These are phyloP conservation scores for Monosporascus sp. DNA, from an alignment of 2,329 filamentous ascomycete species.

Conservation along the genomic window DNA sequence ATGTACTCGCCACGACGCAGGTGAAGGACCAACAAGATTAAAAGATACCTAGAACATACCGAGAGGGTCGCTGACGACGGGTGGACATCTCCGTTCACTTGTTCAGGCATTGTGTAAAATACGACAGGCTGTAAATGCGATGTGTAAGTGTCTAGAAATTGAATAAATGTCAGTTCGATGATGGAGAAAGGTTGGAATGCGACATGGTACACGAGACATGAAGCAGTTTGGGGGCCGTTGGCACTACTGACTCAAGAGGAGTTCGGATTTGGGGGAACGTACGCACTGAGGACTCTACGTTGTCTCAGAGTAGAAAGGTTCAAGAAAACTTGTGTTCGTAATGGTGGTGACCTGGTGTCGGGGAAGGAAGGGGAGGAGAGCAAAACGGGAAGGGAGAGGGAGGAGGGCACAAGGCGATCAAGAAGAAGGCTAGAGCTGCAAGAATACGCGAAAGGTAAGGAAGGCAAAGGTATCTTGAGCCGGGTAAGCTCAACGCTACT, in stretches of 20 bases:
- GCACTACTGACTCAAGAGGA: constrained; percentile 8
- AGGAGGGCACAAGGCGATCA: background rate
- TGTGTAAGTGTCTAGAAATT: background rate
- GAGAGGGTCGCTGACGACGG: constrained; percentile 27
- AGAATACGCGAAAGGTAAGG: background rate
- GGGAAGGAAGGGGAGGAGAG: background rate
- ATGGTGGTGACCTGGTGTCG: background rate
- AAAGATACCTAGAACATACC: constrained; percentile 16
- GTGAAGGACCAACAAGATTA: too few species aligned
- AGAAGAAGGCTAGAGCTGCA: background rate
- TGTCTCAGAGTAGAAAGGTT: background rate
- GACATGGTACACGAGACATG: background rate
- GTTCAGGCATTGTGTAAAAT: constrained; percentile 21
- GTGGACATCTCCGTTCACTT: constrained; percentile 29
- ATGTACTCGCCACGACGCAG: too few species aligned
- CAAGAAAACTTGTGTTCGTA: background rate
- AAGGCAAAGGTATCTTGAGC: too few species aligned
- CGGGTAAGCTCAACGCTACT: too few species aligned
- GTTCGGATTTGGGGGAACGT: too few species aligned
- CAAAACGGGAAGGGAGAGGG: background rate
- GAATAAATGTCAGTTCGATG: constrained; percentile 1
- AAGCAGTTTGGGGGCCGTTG: constrained; percentile 1
- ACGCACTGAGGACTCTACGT: too few species aligned
- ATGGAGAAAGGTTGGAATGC: background rate
- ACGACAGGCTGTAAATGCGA: constrained; percentile 1